Evolutionary conservation across 2,329 filamentous ascomycete genomes (phyloP).

Genomic region (Colletotrichum tamarilloi): DNA sequence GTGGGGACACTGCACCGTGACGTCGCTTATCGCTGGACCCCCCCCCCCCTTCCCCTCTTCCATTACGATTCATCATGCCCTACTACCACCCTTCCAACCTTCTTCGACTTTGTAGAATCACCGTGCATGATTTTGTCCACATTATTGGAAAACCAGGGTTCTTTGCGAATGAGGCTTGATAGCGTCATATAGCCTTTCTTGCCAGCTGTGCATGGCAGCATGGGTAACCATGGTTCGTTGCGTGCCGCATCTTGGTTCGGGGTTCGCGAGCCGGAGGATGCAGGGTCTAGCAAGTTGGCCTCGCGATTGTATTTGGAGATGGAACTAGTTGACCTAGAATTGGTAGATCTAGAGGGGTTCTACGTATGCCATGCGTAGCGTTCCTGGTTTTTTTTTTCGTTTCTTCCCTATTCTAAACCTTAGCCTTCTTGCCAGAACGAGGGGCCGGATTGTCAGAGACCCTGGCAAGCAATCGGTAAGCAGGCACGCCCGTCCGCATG

Average conservation of each 20-base stretch:
- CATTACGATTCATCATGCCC: not conserved
- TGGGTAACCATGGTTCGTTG: not conserved
- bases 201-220: not conserved
- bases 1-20: constrained; percentile 27
- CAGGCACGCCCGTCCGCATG: not conserved
- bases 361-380: not conserved
- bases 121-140: not conserved
- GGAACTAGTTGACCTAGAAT: too few species aligned
- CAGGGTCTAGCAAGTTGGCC: constrained; percentile 26
- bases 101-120: not conserved
- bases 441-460: not conserved
- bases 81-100: not conserved
- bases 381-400: not conserved
- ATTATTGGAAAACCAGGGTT: not conserved
- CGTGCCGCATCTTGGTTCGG: not conserved
- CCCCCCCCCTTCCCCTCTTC: not conserved
- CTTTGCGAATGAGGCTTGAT: not conserved
- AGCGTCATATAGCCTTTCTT: not conserved
- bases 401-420: too few species aligned
- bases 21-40: constrained; percentile 29
- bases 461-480: not conserved
- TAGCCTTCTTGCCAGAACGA: not conserved
- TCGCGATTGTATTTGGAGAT: too few species aligned
- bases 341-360: not conserved
- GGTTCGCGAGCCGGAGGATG: constrained; percentile 13